Base-by-base conservation (phyloP, 108 stramenopile species). In the Bacterosira constricta region DNA sequence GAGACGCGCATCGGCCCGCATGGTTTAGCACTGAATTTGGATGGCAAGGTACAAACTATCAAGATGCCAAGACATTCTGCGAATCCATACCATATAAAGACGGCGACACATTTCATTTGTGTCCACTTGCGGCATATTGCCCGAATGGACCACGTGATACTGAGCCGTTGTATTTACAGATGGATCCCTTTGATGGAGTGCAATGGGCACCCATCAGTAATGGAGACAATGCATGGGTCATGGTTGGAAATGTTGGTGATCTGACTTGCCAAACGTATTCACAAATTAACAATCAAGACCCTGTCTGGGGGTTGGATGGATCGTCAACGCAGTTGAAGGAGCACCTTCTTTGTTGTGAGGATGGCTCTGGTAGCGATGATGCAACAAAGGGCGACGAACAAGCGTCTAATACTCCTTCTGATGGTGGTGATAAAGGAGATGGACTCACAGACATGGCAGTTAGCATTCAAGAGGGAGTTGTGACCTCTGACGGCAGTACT, bases 241-340 rank as follows among this genome's bases (percentile, higher is more conserved):
- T 79, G 78, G 70, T 79, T 6, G 78, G 78, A 3, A 79, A 36
- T 70, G n/a, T 71, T 23, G 50, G 29, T 49, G 57, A 64, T 9
- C 44, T 63, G 30, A 79, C 78, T 17, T 79, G 78, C 54, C 39
- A 56, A 32, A 65, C 65, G 21, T 69, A 71, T 27, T 41, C 23
- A 29, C 46, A 72, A 47, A 55, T 79, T 18, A 47, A 71, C 42
- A 57, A 71, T 20, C 55, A 60, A 29, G 36, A 66, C 39, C 78
- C 78, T 17, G 17, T 1, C 5, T 79, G 70, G 70, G 78, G 78
- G 18, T 20, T 79, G n/a, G 70, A 79, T 53, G 78, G 78, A n/a
- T 71, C 78, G n/a, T 35, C 37, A 17, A 32, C 46, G 15, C 63
- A 66, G 30, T 27, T 66, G n/a, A 71, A 71, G 45, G 47, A 67